phyloP scores from a whole-genome alignment of 345 rosid species.

The Melaleuca quinquenervia region DNA sequence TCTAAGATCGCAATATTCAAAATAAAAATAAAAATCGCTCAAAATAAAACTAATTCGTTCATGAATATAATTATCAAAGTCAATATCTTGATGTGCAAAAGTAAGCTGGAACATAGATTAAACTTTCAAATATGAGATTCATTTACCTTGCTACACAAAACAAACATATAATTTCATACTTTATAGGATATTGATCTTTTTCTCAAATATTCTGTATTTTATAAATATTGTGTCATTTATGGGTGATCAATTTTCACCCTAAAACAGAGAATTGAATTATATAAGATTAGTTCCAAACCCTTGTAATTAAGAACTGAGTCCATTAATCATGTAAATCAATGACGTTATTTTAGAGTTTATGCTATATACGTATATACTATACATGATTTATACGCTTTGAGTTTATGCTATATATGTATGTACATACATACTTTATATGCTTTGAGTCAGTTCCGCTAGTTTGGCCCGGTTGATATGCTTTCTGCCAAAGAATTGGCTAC shows the following conservation, averaged over 20 bases:
- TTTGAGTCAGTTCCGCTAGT: too few relatives aligned
- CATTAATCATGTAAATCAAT: too few relatives aligned
- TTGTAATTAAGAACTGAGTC: not conserved
- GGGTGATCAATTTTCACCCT: not conserved
- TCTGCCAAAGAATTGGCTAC: rapidly evolving
- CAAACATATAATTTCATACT: not conserved
- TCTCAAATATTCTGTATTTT: not conserved
- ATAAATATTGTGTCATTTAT: rapidly evolving
- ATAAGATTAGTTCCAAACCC: rapidly evolving
- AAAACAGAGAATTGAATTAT: rapidly evolving
- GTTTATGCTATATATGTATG: too few relatives aligned
- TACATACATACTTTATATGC: too few relatives aligned
- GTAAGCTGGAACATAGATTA: not conserved
- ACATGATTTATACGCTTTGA: too few relatives aligned
- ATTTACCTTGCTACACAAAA: not conserved
- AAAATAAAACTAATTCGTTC: not conserved
- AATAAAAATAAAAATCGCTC: not conserved
- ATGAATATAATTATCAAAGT: not conserved
- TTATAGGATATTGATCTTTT: not conserved
- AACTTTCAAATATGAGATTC: not conserved
- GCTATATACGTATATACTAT: too few relatives aligned
- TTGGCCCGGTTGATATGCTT: not conserved
- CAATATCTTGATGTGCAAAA: not conserved
- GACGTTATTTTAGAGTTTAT: too few relatives aligned
- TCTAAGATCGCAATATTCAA: not conserved